A percentile compares a stretch with the other conserved stretches of the same genome.
Conservation (phyloP, 768 basidiomycete genomes). For the Collybia sordida region DNA sequence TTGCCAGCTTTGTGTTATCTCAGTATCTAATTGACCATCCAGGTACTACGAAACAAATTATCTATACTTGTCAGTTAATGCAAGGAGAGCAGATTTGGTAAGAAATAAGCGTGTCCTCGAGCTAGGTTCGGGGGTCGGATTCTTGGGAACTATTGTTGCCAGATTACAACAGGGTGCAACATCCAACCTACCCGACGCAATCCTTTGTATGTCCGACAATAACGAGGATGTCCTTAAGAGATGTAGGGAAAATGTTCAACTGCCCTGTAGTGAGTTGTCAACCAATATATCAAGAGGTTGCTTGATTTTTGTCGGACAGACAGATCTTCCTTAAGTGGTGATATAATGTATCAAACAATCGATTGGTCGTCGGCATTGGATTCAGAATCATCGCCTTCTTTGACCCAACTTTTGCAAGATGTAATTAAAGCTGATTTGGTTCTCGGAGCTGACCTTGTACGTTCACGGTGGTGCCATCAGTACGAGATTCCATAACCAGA, state of each 20-base stretch:
- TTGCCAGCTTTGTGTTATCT: conserved; percentile 65
- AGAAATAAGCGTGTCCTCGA: conserved; percentile 55
- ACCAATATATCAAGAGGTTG: conserved; percentile 15
- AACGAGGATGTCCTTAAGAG: conserved; percentile 61
- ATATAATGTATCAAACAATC: conserved; percentile 43
- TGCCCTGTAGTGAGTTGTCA: conserved; percentile 64
- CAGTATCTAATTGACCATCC: conserved; percentile 58
- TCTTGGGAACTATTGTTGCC: conserved; percentile 64
- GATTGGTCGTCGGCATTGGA: conserved; percentile 70
- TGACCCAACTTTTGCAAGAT: conserved; percentile 35
- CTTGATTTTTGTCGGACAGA: conserved; percentile 38
- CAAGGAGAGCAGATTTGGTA: conserved; percentile 45
- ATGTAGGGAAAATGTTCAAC: conserved; percentile 57
- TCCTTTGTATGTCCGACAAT: conserved; percentile 61
- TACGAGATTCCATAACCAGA: neutral
- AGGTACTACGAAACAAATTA: conserved; percentile 34
- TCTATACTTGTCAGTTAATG: conserved; percentile 9
- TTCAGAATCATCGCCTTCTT: conserved; percentile 16
- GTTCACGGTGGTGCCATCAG: conserved; percentile 6
- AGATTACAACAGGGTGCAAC: conserved; percentile 45
- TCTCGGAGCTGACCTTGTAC: conserved; percentile 69
- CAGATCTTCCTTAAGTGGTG: conserved; percentile 47
- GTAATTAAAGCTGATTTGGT: conserved; percentile 55
- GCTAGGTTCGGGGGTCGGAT: conserved; percentile 76
- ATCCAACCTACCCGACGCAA: neutral